Evolutionary conservation across 129 eudicot genomes (phyloP).

Genomic region (Flaveria trinervia): DNA sequence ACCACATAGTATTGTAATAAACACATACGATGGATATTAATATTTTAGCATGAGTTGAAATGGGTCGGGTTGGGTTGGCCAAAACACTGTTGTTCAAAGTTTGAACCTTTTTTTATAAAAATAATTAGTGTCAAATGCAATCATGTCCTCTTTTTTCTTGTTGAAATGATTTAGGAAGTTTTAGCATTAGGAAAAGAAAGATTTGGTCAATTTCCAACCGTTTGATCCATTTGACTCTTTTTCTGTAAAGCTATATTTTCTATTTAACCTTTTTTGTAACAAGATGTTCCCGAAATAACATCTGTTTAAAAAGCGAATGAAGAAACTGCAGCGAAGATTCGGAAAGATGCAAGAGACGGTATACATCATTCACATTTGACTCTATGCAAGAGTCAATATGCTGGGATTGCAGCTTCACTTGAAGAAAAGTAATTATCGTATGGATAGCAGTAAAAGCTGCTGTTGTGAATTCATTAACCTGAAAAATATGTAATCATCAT

Average conservation of each 20-base stretch:
- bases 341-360: conserved; percentile 58
- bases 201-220: background rate
- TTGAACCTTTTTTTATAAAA: background rate
- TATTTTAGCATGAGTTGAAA: background rate
- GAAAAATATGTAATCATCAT: conserved; percentile 38
- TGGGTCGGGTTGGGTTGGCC: background rate
- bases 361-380: conserved; percentile 41
- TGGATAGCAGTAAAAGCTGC: conserved; percentile 61
- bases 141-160: background rate
- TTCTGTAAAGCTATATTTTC: background rate
- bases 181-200: background rate
- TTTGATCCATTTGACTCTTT: background rate
- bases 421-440: conserved; percentile 55
- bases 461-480: conserved; percentile 68
- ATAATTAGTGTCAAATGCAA: background rate
- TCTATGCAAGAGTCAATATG: conserved; percentile 6
- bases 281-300: conserved; percentile 53
- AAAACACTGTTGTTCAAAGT: background rate
- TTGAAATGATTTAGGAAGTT: background rate
- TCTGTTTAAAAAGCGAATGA: conserved; percentile 58
- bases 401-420: conserved; percentile 43
- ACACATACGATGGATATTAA: background rate
- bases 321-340: conserved; percentile 84
- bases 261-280: conserved; percentile 56
- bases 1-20: background rate